Conservation (phyloP, 176 grass and related monocot genomes). For the Ensete glaucum region DNA sequence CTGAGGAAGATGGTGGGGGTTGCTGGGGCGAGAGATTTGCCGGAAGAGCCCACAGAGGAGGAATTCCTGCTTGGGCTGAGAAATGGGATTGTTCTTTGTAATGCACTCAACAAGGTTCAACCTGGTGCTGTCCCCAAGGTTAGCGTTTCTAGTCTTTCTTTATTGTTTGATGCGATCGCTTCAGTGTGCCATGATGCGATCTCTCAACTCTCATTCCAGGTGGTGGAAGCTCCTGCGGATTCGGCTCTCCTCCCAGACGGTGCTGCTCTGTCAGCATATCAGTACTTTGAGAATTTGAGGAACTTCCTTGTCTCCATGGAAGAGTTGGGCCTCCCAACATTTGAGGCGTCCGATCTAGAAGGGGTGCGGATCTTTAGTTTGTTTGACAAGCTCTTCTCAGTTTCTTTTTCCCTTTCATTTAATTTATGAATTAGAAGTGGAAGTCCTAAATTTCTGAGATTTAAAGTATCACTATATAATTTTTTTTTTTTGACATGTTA, state of each 20-base stretch:
- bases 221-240: constrained; percentile 66
- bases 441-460: background rate
- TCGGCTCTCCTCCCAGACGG: constrained; percentile 43
- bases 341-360: constrained; percentile 78
- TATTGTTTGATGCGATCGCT: background rate
- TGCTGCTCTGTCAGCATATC: constrained; percentile 71
- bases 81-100: constrained; percentile 95
- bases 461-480: background rate
- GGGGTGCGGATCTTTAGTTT: constrained; percentile 27
- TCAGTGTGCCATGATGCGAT: background rate
- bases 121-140: constrained; percentile 70
- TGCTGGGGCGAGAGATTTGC: constrained; percentile 50
- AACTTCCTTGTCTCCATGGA: constrained; percentile 69
- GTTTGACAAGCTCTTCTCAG: background rate
- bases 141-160: background rate
- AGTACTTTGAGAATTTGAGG: constrained; percentile 90
- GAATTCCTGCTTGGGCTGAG: constrained; percentile 76
- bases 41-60: constrained; percentile 76
- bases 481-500: background rate
- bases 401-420: background rate
- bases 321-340: constrained; percentile 80
- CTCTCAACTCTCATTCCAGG: constrained; percentile 27
- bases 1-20: constrained; percentile 59
- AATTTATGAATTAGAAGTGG: background rate
- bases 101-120: constrained; percentile 83